Conservation (phyloP, 164 flowering plant species). For the Warburgia ugandensis region DNA sequence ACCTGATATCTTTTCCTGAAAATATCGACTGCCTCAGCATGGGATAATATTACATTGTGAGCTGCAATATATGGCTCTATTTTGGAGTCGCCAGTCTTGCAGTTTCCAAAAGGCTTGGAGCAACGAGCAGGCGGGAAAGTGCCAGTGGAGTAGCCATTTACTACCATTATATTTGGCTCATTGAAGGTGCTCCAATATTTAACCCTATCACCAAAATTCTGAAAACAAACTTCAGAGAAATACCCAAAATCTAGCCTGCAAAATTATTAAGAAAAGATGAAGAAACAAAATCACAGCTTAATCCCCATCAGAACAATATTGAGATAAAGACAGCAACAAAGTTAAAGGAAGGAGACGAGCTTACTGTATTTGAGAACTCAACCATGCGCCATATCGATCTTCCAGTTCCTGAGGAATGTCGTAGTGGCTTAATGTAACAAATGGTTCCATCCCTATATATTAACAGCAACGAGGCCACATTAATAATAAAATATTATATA, state of each 20-base stretch:
- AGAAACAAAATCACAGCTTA: too few relatives aligned
- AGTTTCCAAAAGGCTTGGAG: conserved; percentile 1
- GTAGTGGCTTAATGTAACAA: too few relatives aligned
- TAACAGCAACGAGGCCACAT: not conserved
- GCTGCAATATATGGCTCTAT: conserved; percentile 9
- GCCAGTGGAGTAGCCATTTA: not conserved
- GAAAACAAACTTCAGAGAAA: conserved; percentile 6
- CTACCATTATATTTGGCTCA: conserved; percentile 3
- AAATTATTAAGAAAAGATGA: not conserved
- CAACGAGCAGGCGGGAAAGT: conserved; percentile 6
- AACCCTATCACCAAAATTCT: conserved; percentile 8
- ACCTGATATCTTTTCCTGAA: conserved; percentile 7
- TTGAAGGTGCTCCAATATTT: conserved; percentile 10
- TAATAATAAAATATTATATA: not conserved
- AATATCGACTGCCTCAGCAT: conserved; percentile 6
- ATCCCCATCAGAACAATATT: not conserved
- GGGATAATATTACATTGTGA: conserved; percentile 6
- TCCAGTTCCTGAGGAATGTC: conserved; percentile 16
- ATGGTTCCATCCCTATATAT: conserved; percentile 9
- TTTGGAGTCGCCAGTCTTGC: conserved; percentile 1
- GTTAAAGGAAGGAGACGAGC: not conserved
- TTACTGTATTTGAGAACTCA: conserved; percentile 8
- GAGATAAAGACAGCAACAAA: not conserved
- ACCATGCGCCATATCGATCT: conserved; percentile 12
- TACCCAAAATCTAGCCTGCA: conserved; percentile 8